Evolutionary conservation across 345 rosid species (phyloP).

Genomic region (Litchi chinensis): DNA sequence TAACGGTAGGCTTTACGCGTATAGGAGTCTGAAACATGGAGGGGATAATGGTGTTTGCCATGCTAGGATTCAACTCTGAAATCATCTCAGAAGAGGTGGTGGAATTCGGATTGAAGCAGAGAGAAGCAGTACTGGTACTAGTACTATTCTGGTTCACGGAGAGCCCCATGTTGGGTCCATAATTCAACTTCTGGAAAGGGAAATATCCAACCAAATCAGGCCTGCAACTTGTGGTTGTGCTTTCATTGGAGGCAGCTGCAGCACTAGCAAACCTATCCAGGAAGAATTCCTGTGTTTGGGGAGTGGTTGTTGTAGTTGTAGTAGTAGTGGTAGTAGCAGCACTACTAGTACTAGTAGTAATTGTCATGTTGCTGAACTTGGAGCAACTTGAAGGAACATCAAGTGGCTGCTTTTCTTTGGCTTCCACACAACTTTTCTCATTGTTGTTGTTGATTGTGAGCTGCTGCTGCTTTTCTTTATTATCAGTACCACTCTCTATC

Average conservation of each 20-base stretch:
- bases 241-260: slow-evolving; percentile 24
- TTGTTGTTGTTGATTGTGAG: slow-evolving; percentile 20
- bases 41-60: slow-evolving; percentile 32
- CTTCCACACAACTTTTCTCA: slow-evolving; percentile 25
- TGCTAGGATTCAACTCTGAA: slow-evolving; percentile 32
- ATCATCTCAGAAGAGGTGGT: slow-evolving; percentile 31
- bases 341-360: slow-evolving; percentile 8
- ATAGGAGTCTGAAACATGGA: slow-evolving; percentile 46
- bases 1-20: slow-evolving; percentile 60
- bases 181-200: slow-evolving; percentile 60
- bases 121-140: slow-evolving; percentile 25
- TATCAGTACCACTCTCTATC: slow-evolving; percentile 28
- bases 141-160: slow-evolving; percentile 23
- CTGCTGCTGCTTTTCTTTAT: slow-evolving; percentile 39
- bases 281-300: slow-evolving; percentile 50
- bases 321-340: background rate
- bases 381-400: slow-evolving; percentile 29
- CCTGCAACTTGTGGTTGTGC: slow-evolving; percentile 28
- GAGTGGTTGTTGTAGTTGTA: slow-evolving; percentile 14
- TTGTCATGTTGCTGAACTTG: slow-evolving; percentile 11
- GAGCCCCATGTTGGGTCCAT: slow-evolving; percentile 41
- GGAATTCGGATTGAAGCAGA: slow-evolving; percentile 45
- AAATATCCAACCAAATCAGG: slow-evolving; percentile 51
- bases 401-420: slow-evolving; percentile 25
- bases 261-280: slow-evolving; percentile 38